Evolutionary conservation across 257 asterid species (phyloP), one percentile per base, ranked within the genome.

Genomic region (Datura wrightii): DNA sequence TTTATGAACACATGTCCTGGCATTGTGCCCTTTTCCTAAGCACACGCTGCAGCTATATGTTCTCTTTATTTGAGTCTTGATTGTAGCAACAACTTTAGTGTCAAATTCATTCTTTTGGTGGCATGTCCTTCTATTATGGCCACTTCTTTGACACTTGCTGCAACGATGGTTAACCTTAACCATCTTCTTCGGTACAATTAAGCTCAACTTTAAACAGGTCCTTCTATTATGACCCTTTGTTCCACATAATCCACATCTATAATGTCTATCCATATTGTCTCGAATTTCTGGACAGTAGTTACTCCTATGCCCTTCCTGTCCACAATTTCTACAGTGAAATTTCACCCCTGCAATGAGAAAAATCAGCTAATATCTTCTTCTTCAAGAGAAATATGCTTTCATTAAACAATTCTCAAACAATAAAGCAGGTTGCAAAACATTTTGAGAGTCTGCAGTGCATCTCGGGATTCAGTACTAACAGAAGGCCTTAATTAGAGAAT

Each of bases 151-250:
- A 81, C 98, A 96, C 80, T 83, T 80, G 83, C 85, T 90, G 92
- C 98, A 96, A 60, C 52, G 90, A 83, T 86, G 96, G 85, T 88
- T 82, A 85, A 90, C 90, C 13, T 54, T 89, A 50, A 84, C 85
- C 8, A n/a, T 79, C 58, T 24, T 80, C 66, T 79, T 85, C 14
- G 84, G 86, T 44, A 83, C 89, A 8, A 79, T 83, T 44, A 89
- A 41, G 87, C 90, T 94, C 65, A 88, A 85, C 86, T 85, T 92
- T 52, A 86, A 89, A 86, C 98, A 97, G 42, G 98, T 95, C 89
- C 97, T 91, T 87, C 92, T 89, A 88, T 97, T 97, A 88, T 97
- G 98, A 85, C 98, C 98, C 83, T 90, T 94, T 84, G 88, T 91
- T 36, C 99, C 97, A 86, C 98, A 97, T 82, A 91, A 54, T 37